phyloP scores from a whole-genome alignment of 495 filamentous ascomycete species.

The Aeminium ludgeri region DNA sequence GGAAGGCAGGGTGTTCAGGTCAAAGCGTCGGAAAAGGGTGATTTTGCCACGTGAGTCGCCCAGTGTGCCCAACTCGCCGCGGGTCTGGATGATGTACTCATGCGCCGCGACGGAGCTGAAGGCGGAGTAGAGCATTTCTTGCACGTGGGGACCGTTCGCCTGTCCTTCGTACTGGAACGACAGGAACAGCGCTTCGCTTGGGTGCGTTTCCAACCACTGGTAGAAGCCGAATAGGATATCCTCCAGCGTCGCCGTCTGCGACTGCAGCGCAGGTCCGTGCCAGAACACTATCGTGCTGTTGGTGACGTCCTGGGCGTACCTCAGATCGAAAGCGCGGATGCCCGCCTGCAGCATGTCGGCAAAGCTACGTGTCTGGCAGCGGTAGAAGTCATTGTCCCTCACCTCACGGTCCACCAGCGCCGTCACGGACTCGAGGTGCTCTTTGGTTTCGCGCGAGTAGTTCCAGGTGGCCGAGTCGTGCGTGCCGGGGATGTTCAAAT shows the following conservation, averaged over 20 bases:
- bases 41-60: slow-evolving; percentile 30
- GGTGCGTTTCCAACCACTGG: slow-evolving; percentile 24
- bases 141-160: slow-evolving; percentile 24
- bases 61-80: slow-evolving; percentile 25
- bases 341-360: slow-evolving; percentile 29
- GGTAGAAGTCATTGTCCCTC: slow-evolving; percentile 21
- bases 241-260: slow-evolving; percentile 28
- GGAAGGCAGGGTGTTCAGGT: slow-evolving; percentile 23
- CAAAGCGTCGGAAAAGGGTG: slow-evolving; percentile 28
- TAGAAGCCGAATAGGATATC: slow-evolving; percentile 36
- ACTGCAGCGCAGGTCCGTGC: slow-evolving; percentile 31
- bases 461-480: slow-evolving; percentile 42
- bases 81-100: slow-evolving; percentile 27
- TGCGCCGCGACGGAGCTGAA: slow-evolving; percentile 24
- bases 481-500: slow-evolving; percentile 34
- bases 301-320: slow-evolving; percentile 32
- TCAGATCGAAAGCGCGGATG: slow-evolving; percentile 36
- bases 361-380: slow-evolving; percentile 29
- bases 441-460: slow-evolving; percentile 31
- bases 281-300: slow-evolving; percentile 33
- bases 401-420: slow-evolving; percentile 5
- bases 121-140: slow-evolving; percentile 21
- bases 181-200: slow-evolving; percentile 16
- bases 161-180: slow-evolving; percentile 28
- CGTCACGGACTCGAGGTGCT: slow-evolving; percentile 25